phyloP scores from a whole-genome alignment of 176 grass and related monocot species.

The Carex pumila region DNA sequence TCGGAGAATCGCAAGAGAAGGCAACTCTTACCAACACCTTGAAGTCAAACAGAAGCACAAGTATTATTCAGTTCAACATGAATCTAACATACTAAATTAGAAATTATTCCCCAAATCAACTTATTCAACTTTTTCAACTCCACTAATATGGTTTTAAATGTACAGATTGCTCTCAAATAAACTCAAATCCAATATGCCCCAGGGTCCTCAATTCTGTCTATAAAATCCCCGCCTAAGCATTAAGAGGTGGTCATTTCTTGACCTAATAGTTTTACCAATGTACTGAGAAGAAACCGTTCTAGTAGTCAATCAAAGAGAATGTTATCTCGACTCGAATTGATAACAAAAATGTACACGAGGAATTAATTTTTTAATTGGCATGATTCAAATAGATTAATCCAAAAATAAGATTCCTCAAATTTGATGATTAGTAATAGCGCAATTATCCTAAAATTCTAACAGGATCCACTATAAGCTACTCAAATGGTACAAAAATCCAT shows the following conservation, averaged over 20 bases:
- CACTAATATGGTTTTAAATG: not conserved
- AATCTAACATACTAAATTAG: not conserved
- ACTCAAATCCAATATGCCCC: not conserved
- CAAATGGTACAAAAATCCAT: not conserved
- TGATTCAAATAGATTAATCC: not conserved
- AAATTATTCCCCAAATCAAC: not conserved
- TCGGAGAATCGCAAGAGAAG: slow-evolving; percentile 86
- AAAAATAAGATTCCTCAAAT: not conserved
- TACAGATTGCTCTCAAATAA: not conserved
- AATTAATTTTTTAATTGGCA: not conserved
- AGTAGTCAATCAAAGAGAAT: not conserved
- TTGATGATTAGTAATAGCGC: not conserved
- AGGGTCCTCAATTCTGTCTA: not conserved
- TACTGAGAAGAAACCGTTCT: not conserved
- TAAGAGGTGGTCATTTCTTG: not conserved
- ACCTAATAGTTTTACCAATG: not conserved
- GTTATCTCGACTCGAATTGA: not conserved
- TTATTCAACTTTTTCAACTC: not conserved
- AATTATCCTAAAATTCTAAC: not conserved
- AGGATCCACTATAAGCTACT: not conserved
- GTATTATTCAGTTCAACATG: not conserved
- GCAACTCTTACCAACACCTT: slow-evolving; percentile 98
- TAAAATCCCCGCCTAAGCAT: not conserved
- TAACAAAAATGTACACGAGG: not conserved
- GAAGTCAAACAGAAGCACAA: slow-evolving; percentile 9